A percentile compares a stretch with the other conserved stretches of the same genome.
Conservation (phyloP, 2,329 filamentous ascomycete genomes). For the Zymoseptoria tritici region DNA sequence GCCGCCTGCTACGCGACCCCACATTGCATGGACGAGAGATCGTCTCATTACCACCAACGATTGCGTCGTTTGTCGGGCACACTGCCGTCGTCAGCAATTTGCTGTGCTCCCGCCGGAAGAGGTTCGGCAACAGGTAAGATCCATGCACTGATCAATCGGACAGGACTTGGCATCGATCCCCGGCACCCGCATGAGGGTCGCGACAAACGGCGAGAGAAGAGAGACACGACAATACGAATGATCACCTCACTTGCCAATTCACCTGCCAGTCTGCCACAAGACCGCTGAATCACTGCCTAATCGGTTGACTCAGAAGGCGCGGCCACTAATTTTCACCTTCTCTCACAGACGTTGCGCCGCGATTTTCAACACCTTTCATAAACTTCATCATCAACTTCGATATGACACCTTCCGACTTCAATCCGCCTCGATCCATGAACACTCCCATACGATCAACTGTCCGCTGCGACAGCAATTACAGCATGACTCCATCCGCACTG, state of each 20-base stretch:
- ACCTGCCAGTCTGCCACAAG: background rate
- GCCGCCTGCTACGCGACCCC: background rate
- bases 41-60: background rate
- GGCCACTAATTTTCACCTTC: background rate
- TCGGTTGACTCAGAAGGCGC: background rate
- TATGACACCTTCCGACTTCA: background rate
- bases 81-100: background rate
- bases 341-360: background rate
- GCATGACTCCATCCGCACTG: conserved; percentile 8
- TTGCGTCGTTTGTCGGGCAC: background rate
- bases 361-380: background rate
- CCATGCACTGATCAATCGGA: background rate
- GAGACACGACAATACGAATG: background rate
- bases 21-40: background rate
- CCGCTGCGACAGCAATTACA: background rate
- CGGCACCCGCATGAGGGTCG: background rate
- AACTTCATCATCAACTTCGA: background rate
- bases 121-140: background rate
- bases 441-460: background rate
- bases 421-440: background rate
- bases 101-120: background rate
- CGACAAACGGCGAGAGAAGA: background rate
- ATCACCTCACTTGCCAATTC: background rate
- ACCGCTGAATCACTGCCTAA: background rate
- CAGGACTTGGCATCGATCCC: background rate